Percentiles rank a stretch among this genome's conserved stretches.
Evolutionary conservation across 306 rosid genomes (phyloP).

Genomic region (Pueraria montana): DNA sequence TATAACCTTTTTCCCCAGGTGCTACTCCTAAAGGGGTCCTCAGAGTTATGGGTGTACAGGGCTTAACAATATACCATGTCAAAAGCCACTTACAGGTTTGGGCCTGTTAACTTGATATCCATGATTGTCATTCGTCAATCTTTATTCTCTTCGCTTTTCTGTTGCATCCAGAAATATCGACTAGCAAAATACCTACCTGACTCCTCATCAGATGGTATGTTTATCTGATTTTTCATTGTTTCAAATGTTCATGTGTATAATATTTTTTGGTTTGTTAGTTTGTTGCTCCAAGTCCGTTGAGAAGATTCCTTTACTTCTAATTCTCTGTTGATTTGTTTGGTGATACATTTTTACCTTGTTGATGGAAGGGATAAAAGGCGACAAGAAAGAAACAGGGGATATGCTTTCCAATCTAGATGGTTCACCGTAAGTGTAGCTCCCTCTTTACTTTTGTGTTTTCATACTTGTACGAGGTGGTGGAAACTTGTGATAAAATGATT

Average conservation of each 20-base stretch:
- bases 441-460: conserved; percentile 8
- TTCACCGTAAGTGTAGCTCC: conserved; percentile 75
- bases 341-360: conserved; percentile 49
- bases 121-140: conserved; percentile 13
- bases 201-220: conserved; percentile 78
- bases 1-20: conserved; percentile 56
- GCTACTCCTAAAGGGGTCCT: conserved; percentile 96
- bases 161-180: conserved; percentile 81
- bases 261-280: neutral
- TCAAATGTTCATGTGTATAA: conserved; percentile 28
- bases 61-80: conserved; percentile 88
- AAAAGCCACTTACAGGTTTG: conserved; percentile 89
- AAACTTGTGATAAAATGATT: neutral
- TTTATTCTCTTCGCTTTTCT: conserved; percentile 42
- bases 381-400: conserved; percentile 84
- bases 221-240: conserved; percentile 41
- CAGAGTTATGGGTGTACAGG: conserved; percentile 89
- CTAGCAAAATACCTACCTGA: conserved; percentile 89
- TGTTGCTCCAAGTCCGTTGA: conserved; percentile 5
- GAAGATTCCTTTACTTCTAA: neutral
- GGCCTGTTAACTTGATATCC: neutral
- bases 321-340: conserved; percentile 38
- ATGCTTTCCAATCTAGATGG: conserved; percentile 71
- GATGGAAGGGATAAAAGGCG: conserved; percentile 70
- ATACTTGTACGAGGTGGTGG: conserved; percentile 29